A percentile compares a stretch with the other conserved stretches of the same genome.
These are phyloP conservation scores for Teunomyces tritomae DNA, from an alignment of 805 yeast genomes.

Conservation along the genomic window DNA sequence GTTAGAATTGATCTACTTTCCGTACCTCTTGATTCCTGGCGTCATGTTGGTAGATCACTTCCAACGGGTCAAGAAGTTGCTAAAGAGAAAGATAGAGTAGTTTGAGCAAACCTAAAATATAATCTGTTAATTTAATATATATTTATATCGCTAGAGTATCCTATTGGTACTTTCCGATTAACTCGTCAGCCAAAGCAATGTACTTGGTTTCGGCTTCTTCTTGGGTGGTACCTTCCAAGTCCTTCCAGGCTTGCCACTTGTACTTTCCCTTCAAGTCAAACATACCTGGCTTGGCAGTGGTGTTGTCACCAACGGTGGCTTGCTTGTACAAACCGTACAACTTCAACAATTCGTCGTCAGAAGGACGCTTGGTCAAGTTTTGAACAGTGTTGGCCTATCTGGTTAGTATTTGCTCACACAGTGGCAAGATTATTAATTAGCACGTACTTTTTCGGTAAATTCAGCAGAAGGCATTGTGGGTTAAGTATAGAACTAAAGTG, in stretches of 20 bases:
- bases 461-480: conserved; percentile 24
- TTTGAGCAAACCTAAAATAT: too few species aligned
- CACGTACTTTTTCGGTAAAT: conserved; percentile 28
- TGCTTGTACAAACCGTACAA: conserved; percentile 94
- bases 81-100: conserved; percentile 2
- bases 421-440: background rate
- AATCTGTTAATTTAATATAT: background rate
- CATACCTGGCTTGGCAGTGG: conserved; percentile 81
- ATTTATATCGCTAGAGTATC: background rate
- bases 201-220: conserved; percentile 88
- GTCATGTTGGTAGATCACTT: conserved; percentile 49
- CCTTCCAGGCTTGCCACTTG: conserved; percentile 98
- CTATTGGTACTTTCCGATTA: conserved; percentile 46
- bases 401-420: conserved; percentile 6
- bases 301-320: conserved; percentile 95
- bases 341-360: conserved; percentile 80
- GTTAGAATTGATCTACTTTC: conserved; percentile 56
- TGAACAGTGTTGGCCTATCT: conserved; percentile 79
- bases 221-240: conserved; percentile 77
- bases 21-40: conserved; percentile 69
- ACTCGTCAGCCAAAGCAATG: conserved; percentile 64
- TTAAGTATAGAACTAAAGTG: background rate
- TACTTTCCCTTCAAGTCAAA: conserved; percentile 93
- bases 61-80: background rate
- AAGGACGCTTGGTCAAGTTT: conserved; percentile 70